phyloP scores from a whole-genome alignment of 805 yeast species.

The Peterozyma xylosa region DNA sequence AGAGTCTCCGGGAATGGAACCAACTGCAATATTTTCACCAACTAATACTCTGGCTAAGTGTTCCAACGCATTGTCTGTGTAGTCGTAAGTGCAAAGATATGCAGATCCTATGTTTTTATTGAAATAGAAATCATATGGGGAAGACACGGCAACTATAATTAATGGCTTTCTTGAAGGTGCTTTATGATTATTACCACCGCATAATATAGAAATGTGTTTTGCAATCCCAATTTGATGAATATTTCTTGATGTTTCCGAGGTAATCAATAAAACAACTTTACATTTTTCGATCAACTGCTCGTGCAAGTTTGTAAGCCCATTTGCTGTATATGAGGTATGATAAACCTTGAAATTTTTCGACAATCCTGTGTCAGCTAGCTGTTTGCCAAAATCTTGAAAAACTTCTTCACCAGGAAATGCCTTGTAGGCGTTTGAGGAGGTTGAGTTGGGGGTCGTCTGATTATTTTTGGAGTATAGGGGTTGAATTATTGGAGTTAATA shows the following conservation, averaged over 20 bases:
- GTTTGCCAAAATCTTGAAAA: constrained; percentile 42
- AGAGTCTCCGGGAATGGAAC: constrained; percentile 48
- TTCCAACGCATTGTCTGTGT: constrained; percentile 42
- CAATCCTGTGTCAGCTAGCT: constrained; percentile 24
- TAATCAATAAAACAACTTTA: constrained; percentile 42
- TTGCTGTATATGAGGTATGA: constrained; percentile 53
- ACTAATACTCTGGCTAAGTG: constrained; percentile 43
- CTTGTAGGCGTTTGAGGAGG: background rate
- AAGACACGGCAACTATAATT: constrained; percentile 51
- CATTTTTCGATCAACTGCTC: constrained; percentile 45
- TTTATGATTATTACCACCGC: constrained; percentile 31
- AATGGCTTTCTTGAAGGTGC: constrained; percentile 37
- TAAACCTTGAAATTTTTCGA: constrained; percentile 34
- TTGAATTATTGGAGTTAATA: constrained; percentile 26
- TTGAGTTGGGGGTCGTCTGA: no score
- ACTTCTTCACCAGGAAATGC: constrained; percentile 38
- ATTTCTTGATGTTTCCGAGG: constrained; percentile 52
- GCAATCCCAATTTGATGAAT: constrained; percentile 57
- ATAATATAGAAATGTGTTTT: constrained; percentile 46
- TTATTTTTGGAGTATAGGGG: constrained; percentile 18
- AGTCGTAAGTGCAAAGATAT: constrained; percentile 55
- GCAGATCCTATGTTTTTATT: constrained; percentile 47
- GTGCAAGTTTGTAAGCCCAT: constrained; percentile 47
- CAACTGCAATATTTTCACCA: constrained; percentile 45
- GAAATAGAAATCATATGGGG: constrained; percentile 56